Evolutionary conservation across 129 eudicot genomes (phyloP), one percentile per base, ranked within the genome.

Genomic region (Tanacetum coccineum): DNA sequence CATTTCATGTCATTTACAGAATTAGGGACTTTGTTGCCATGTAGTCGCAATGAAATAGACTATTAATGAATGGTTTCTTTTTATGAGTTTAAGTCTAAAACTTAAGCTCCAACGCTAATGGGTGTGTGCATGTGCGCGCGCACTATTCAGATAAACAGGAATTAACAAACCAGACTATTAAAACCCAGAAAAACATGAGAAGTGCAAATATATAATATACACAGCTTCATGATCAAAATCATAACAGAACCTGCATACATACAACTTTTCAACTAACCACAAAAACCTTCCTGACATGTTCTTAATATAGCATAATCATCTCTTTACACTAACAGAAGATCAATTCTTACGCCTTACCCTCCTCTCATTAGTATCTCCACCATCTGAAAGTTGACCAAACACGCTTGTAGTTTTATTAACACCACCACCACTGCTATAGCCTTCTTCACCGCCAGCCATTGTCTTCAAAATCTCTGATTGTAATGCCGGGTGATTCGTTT

Each of bases 331-430:
- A 72, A 14, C 50, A 32, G 46, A 59, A 53, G 40, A 52, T 74
- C 85, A 91, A 62, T 91, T 83, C 66, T 95, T 78, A 65, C 78
- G 88, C 79, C 96, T 83, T 49, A 92, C 84, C 85, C 98, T 83
- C 78, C 98, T 80, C 14, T 90, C 86, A 70, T 68, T 84, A 46
- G 95, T 72, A 76, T 87, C 91, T 51, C 91, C 91, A 14, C 97
- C 95, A 69, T 87, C 96, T 45, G 94, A 92, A 10, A 92, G 96
- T 75, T 92, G 96, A 48, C 84, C 95, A 88, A 88, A 92, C 9
- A 92, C 96, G 44, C 96, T 85, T 36, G 10, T 68, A 22, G 90
- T 79, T 78, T 91, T 91, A 71, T 94, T 87, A 56, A 87, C 89
- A 18, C 89, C 84, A 62, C 89, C 86, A 53, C 95, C 87, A 80